phyloP scores from a whole-genome alignment of 805 yeast genomes.

The Candida bentonensis region DNA sequence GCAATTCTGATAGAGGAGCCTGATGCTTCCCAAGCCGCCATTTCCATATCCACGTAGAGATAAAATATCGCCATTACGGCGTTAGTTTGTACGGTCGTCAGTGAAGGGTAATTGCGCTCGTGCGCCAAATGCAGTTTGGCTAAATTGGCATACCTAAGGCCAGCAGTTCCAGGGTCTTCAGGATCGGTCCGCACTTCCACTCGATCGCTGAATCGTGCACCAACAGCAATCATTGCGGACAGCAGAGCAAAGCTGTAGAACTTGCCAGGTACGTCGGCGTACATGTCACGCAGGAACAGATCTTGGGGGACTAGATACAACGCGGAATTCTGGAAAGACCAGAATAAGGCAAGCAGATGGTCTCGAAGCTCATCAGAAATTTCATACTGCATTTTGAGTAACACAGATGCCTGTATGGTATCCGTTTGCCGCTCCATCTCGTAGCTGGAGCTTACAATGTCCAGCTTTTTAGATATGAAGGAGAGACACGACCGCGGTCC shows the following conservation, averaged over 20 bases:
- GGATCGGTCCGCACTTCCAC: constrained; percentile 1
- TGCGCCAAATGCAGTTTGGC: constrained; percentile 6
- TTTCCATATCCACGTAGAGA: constrained; percentile 6
- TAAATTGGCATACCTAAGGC: constrained; percentile 7
- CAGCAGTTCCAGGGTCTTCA: constrained; percentile 4
- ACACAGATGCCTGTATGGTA: constrained; percentile 3
- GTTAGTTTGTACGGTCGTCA: constrained; percentile 9
- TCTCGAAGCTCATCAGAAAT: constrained; percentile 4
- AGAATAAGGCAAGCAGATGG: constrained; percentile 7
- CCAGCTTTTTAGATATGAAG: constrained; percentile 1
- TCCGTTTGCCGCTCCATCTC: neutral
- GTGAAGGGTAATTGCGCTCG: constrained; percentile 8
- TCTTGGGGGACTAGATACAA: constrained; percentile 5
- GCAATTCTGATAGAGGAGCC: constrained; percentile 8
- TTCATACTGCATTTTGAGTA: constrained; percentile 3
- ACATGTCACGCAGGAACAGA: constrained; percentile 6
- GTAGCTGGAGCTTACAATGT: neutral
- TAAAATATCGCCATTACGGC: constrained; percentile 6
- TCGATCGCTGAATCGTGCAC: constrained; percentile 7
- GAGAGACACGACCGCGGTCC: constrained; percentile 8
- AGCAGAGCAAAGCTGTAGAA: constrained; percentile 7
- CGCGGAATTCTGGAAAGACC: constrained; percentile 8
- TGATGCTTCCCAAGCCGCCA: constrained; percentile 8
- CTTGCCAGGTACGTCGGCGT: neutral
- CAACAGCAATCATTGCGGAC: constrained; percentile 11